phyloP scores from a whole-genome alignment of 192 early-diverging fungal genomes.

The Podila clonocystis region DNA sequence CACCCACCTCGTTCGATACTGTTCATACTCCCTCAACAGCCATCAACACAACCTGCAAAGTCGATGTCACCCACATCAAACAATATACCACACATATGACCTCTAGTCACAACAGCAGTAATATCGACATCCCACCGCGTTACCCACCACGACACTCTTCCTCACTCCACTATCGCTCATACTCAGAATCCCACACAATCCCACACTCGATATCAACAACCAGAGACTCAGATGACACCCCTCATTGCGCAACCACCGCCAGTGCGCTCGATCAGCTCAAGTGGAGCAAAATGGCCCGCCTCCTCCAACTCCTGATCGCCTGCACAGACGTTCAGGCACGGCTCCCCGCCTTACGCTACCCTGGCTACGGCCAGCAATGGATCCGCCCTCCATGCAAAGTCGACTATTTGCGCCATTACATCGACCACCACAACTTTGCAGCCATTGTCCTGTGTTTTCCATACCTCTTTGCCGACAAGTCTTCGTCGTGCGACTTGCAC shows the following conservation, averaged over 20 bases:
- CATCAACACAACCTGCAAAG: too few species aligned
- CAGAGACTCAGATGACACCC: neutral
- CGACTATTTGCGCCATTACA: conserved; percentile 30
- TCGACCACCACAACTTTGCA: conserved; percentile 14
- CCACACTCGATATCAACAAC: neutral
- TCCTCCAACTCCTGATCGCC: conserved; percentile 38
- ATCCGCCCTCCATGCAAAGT: conserved; percentile 36
- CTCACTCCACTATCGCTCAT: too few species aligned
- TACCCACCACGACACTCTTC: neutral
- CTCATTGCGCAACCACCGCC: neutral
- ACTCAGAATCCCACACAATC: too few species aligned
- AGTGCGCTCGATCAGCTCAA: conserved; percentile 9
- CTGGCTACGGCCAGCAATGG: conserved; percentile 48
- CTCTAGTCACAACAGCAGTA: neutral
- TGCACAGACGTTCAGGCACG: conserved; percentile 36
- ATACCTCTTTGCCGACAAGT: conserved; percentile 31
- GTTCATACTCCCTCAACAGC: too few species aligned
- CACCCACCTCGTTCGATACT: neutral
- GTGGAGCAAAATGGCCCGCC: conserved; percentile 23
- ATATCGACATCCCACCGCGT: neutral
- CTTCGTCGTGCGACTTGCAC: too few species aligned
- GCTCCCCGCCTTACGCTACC: conserved; percentile 38
- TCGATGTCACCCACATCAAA: too few species aligned
- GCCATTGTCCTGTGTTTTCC: conserved; percentile 35
- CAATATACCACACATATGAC: neutral